Conservation (phyloP, 202 grass and related monocot genomes). For the Brachypodium distachyon region DNA sequence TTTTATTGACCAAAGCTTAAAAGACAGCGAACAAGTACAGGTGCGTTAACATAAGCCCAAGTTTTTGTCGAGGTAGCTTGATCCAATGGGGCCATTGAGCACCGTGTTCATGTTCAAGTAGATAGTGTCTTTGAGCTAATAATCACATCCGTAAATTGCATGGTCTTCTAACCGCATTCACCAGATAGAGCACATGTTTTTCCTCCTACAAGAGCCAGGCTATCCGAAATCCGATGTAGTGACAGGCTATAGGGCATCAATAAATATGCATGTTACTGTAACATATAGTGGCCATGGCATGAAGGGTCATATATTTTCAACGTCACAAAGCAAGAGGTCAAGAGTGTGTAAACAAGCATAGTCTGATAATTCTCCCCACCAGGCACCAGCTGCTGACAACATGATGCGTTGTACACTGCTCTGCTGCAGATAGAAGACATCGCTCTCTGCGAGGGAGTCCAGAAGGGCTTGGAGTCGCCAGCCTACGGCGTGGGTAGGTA, state of each 20-base stretch:
- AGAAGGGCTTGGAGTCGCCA: constrained; percentile 65
- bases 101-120: neutral
- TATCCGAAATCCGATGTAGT: neutral
- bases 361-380: neutral
- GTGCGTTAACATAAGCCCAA: constrained; percentile 12
- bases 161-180: neutral
- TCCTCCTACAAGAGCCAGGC: neutral
- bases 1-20: constrained; percentile 69
- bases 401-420: neutral
- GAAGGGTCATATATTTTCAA: too few relatives aligned
- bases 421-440: constrained; percentile 77
- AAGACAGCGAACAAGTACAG: constrained; percentile 92
- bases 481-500: constrained; percentile 78
- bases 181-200: neutral
- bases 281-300: neutral
- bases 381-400: neutral
- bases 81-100: neutral
- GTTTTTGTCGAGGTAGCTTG: neutral
- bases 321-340: neutral
- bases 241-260: neutral
- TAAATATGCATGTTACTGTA: neutral
- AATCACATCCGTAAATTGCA: neutral
- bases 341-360: neutral
- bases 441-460: constrained; percentile 82
- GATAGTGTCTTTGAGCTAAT: neutral